Base-by-base conservation (phyloP, 2,329 filamentous ascomycete species). In the Monilinia fructigena region DNA sequence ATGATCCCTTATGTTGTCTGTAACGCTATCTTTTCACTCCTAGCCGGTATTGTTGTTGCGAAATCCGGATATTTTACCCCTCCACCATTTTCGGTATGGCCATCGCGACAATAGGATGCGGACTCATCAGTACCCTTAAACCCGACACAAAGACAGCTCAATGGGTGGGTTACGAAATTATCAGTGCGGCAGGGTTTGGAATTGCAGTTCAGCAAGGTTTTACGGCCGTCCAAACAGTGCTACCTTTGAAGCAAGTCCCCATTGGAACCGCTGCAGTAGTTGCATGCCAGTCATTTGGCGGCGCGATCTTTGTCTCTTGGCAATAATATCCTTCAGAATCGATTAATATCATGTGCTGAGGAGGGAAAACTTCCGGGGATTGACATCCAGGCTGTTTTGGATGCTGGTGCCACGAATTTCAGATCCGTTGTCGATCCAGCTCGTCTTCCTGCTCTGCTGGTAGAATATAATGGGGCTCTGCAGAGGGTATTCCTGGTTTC, bases 401-500 rank as follows among this genome's bases (percentile, higher is more conserved):
- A 70, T 31, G 73, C 72, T 7, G 76, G 76, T 28, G 75, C 75
- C 16, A 84, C 83, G 0, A 78, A 80, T 55, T 75, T 88, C 35
- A 80, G 81, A 69, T 72, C 76, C 0, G 74, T 76, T 4, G 80
- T 87, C 50, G 74, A 78, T 0, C 53, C 71, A 0, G 70, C 81
- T 52, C 79, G 77, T 67, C 72, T 86, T 1, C 68, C 73, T 2
- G 76, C 75, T 1, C 81, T 87, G 35, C 76, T 85, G 11, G 59
- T 70, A 0, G 83, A 81, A 0, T 88, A 88, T 75, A 87, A 86
- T 71, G 68, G 75, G 11, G 81, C 83, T 0, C 72, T 88, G 18
- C 80, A 78, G 12, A 76, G 82, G 67, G 81, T 81, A 0, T 87
- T 84, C 72, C 83, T 84, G 68, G 84, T 85, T 18, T 78, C 79